A percentile compares a stretch with the other conserved stretches of the same genome.
phyloP scores from a whole-genome alignment of 352 stramenopile genomes.

The Globisporangium nodosum region DNA sequence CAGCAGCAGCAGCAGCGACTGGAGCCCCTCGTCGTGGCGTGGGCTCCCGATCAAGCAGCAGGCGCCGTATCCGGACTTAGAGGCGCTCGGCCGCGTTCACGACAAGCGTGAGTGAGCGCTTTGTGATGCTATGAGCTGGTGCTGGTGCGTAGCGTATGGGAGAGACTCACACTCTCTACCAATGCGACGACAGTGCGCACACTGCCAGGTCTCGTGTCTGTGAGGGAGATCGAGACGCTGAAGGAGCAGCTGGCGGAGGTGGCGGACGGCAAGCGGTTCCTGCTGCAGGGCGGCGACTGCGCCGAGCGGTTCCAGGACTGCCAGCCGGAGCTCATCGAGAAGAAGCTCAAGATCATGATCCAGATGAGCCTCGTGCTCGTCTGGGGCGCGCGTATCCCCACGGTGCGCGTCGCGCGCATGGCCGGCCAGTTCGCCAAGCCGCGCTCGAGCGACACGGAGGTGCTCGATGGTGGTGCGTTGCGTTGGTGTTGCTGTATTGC shows the following conservation, averaged over 20 bases:
- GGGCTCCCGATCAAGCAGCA: conserved; percentile 80
- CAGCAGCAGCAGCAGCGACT: conserved; percentile 17
- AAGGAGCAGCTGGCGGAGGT: conserved; percentile 91
- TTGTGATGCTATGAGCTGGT: neutral
- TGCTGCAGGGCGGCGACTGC: conserved; percentile 98
- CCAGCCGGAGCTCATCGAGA: conserved; percentile 79
- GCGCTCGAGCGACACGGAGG: conserved; percentile 91
- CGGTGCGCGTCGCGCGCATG: conserved; percentile 96
- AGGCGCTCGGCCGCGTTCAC: conserved; percentile 67
- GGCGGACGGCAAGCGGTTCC: conserved; percentile 94
- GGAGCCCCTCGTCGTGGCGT: conserved; percentile 73
- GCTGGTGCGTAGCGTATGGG: neutral
- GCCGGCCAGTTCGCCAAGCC: conserved; percentile 99
- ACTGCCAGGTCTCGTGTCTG: conserved; percentile 93
- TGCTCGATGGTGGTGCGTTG: conserved; percentile 78
- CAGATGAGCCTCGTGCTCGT: conserved; percentile 98
- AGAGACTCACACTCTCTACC: neutral
- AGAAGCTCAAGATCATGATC: conserved; percentile 94
- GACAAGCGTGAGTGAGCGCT: conserved; percentile 44
- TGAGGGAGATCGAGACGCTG: conserved; percentile 92
- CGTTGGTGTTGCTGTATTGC: neutral
- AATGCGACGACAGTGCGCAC: conserved; percentile 42
- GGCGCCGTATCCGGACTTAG: conserved; percentile 59
- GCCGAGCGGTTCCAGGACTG: conserved; percentile 96
- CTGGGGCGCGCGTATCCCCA: conserved; percentile 95